A percentile compares a stretch with the other conserved stretches of the same genome.
Conservation (phyloP, 257 asterid genomes). For the Coffea eugenioides region DNA sequence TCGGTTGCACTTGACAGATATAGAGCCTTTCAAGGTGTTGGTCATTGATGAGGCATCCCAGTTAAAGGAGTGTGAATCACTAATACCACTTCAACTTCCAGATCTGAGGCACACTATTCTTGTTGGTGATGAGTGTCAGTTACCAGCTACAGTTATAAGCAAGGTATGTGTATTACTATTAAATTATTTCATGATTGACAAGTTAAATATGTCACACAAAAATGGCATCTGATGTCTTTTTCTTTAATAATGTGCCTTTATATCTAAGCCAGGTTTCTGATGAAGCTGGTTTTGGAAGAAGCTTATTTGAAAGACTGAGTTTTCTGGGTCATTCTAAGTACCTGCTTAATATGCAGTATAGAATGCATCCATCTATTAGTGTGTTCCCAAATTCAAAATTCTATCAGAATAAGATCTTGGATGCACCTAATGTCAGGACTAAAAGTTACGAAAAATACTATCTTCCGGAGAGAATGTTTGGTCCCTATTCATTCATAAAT, state of each 20-base stretch:
- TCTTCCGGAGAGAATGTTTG: background rate
- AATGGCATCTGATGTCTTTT: background rate
- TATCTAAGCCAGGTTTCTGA: constrained; percentile 31
- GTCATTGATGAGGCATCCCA: constrained; percentile 70
- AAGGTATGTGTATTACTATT: constrained; percentile 25
- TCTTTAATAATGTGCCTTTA: background rate
- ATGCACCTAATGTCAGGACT: constrained; percentile 41
- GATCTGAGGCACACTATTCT: constrained; percentile 42
- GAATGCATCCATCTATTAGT: constrained; percentile 65
- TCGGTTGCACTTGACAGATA: constrained; percentile 29
- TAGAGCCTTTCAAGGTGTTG: constrained; percentile 39
- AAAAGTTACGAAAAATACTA: background rate
- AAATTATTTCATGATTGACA: background rate
- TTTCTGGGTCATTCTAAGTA: constrained; percentile 49
- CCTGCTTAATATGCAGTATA: constrained; percentile 48
- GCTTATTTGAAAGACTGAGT: constrained; percentile 60
- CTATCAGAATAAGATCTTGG: constrained; percentile 38
- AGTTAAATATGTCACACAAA: background rate
- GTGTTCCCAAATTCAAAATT: constrained; percentile 49
- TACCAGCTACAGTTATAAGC: constrained; percentile 54
- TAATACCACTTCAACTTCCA: constrained; percentile 51
- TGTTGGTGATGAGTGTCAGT: constrained; percentile 59
- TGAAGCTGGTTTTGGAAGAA: constrained; percentile 58
- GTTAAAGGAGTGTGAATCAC: constrained; percentile 55
- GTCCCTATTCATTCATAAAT: background rate